phyloP scores from a whole-genome alignment of 208 protist genomes.

The Naegleria gruberi region DNA sequence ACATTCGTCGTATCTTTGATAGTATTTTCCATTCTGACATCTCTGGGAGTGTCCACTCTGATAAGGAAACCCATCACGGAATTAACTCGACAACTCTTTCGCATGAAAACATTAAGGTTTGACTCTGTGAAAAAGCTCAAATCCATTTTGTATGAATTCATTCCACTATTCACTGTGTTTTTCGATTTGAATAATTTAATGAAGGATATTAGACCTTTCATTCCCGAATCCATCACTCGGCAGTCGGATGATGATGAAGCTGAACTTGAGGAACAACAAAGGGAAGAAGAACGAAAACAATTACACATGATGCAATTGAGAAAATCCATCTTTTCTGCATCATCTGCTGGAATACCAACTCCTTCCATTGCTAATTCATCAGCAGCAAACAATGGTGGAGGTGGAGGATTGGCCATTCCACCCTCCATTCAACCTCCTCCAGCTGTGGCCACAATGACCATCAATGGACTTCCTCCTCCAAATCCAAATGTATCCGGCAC shows the following conservation, averaged over 20 bases:
- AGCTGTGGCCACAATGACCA: too few species aligned
- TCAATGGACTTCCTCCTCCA: too few species aligned
- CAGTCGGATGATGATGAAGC: not conserved
- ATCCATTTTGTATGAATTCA: not conserved
- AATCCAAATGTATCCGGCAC: too few species aligned
- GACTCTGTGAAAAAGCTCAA: not conserved
- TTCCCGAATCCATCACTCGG: not conserved
- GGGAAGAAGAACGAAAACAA: not conserved
- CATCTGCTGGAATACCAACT: too few species aligned
- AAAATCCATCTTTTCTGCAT: too few species aligned
- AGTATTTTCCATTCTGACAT: not conserved
- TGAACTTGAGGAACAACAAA: not conserved
- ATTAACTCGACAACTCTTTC: not conserved
- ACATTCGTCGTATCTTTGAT: not conserved
- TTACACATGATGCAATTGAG: too few species aligned
- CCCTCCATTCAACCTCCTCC: too few species aligned
- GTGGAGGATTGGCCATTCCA: too few species aligned
- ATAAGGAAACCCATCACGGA: not conserved
- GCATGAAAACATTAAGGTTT: not conserved
- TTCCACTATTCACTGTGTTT: not conserved
- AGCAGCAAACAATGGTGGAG: too few species aligned
- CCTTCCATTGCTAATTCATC: too few species aligned
- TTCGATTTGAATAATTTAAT: not conserved
- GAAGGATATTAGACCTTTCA: not conserved
- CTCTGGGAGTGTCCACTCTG: too few species aligned